Evolutionary conservation across 1,139 yeast genomes (phyloP).

Genomic region (Nadsonia commutata): DNA sequence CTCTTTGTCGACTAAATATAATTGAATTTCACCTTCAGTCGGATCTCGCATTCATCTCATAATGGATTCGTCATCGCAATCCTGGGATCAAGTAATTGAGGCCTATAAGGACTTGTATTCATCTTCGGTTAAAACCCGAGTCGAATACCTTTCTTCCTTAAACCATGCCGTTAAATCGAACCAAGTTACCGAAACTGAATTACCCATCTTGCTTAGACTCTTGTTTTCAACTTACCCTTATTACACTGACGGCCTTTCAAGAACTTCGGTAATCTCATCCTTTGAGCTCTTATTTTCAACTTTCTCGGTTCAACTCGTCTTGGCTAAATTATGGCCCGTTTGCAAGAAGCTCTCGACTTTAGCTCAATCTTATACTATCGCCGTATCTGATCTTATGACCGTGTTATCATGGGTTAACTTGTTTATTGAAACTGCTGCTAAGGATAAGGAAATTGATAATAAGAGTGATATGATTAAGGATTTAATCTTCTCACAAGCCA

Average conservation of each 20-base stretch:
- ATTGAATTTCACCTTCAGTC: too few relatives aligned
- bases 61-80: neutral
- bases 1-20: too few relatives aligned
- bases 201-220: conserved; percentile 14
- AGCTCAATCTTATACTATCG: conserved; percentile 23
- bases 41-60: neutral
- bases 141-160: neutral
- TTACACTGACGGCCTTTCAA: conserved; percentile 37
- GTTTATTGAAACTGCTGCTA: conserved; percentile 15
- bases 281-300: conserved; percentile 25
- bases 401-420: conserved; percentile 42
- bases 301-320: conserved; percentile 26
- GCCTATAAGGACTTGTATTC: neutral
- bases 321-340: conserved; percentile 10
- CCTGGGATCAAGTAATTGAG: neutral
- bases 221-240: conserved; percentile 34
- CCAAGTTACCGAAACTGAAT: neutral
- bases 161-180: conserved; percentile 2
- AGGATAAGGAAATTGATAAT: conserved; percentile 5
- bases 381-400: conserved; percentile 41
- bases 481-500: conserved; percentile 15
- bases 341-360: conserved; percentile 24
- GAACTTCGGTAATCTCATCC: conserved; percentile 27
- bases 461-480: conserved; percentile 8
- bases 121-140: neutral